Conservation (phyloP, 805 yeast species). For the Grigorovia jiainica region DNA sequence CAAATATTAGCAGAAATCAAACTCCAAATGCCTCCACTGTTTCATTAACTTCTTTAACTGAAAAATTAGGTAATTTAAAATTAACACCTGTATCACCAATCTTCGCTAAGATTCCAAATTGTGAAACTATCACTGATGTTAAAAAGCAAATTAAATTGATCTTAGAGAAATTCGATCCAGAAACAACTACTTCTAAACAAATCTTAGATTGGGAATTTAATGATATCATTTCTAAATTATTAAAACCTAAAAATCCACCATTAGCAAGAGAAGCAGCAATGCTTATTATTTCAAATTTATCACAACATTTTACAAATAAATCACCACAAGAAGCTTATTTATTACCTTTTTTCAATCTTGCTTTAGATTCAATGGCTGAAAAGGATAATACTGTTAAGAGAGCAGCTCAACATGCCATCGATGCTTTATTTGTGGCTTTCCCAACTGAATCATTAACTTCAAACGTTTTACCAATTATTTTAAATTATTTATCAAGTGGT, state of each 20-base stretch:
- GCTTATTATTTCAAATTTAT: constrained; percentile 48
- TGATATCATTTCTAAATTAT: constrained; percentile 54
- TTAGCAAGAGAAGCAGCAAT: constrained; percentile 70
- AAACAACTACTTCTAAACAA: constrained; percentile 22
- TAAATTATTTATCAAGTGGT: constrained; percentile 58
- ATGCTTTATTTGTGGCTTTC: constrained; percentile 56
- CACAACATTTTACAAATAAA: constrained; percentile 53
- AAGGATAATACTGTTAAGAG: constrained; percentile 81
- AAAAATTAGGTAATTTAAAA: constrained; percentile 58
- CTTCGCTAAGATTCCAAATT: constrained; percentile 30
- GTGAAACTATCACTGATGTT: constrained; percentile 29
- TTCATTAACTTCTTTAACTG: constrained; percentile 62
- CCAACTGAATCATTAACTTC: constrained; percentile 73
- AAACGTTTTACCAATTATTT: constrained; percentile 51
- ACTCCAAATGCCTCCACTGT: constrained; percentile 52
- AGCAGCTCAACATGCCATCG: constrained; percentile 74
- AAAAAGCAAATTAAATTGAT: constrained; percentile 31
- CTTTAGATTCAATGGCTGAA: constrained; percentile 70
- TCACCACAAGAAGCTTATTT: constrained; percentile 72
- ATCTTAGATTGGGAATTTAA: constrained; percentile 57
- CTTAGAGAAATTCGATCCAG: constrained; percentile 37
- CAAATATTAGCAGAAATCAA: constrained; percentile 27
- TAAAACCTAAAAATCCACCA: constrained; percentile 66
- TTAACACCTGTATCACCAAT: constrained; percentile 57
- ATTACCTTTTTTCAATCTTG: constrained; percentile 49